Evolutionary conservation across 805 yeast genomes (phyloP).

Genomic region (Pichia heedii): DNA sequence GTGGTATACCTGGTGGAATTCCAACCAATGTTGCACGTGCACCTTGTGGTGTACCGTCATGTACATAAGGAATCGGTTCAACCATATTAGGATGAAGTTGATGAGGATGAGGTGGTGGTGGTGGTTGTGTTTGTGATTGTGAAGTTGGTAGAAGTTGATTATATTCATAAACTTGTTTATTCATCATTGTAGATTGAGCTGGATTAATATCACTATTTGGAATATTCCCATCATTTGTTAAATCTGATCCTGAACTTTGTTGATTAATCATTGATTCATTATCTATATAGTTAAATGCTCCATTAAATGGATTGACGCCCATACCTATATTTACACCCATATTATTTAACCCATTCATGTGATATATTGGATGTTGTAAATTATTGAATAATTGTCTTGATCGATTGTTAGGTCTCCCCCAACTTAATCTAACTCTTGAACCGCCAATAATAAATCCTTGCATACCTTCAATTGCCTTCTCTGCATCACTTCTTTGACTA

Average conservation of each 20-base stretch:
- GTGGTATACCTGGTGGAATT: slow-evolving; percentile 23
- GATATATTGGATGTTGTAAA: slow-evolving; percentile 4
- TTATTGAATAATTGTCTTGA: slow-evolving; percentile 19
- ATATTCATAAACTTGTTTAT: neutral
- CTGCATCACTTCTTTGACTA: slow-evolving; percentile 61
- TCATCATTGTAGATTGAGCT: neutral
- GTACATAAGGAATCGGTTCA: slow-evolving; percentile 1
- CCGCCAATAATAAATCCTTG: slow-evolving; percentile 76
- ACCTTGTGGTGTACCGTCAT: slow-evolving; percentile 15
- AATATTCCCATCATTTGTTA: neutral
- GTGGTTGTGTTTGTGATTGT: neutral
- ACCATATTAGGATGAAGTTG: slow-evolving; percentile 1
- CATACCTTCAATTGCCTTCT: slow-evolving; percentile 67
- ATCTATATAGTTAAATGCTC: neutral
- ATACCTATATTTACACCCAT: slow-evolving; percentile 1
- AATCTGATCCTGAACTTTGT: neutral
- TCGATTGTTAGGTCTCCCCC: slow-evolving; percentile 48
- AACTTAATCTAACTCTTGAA: slow-evolving; percentile 58
- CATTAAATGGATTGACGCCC: neutral
- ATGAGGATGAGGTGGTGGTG: neutral
- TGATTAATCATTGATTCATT: neutral
- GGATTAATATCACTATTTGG: neutral
- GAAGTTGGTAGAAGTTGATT: neutral
- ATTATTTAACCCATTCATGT: neutral
- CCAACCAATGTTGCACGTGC: slow-evolving; percentile 19